Evolutionary conservation across 1,139 yeast species (phyloP).

Genomic region (Suhomyces maxii): DNA sequence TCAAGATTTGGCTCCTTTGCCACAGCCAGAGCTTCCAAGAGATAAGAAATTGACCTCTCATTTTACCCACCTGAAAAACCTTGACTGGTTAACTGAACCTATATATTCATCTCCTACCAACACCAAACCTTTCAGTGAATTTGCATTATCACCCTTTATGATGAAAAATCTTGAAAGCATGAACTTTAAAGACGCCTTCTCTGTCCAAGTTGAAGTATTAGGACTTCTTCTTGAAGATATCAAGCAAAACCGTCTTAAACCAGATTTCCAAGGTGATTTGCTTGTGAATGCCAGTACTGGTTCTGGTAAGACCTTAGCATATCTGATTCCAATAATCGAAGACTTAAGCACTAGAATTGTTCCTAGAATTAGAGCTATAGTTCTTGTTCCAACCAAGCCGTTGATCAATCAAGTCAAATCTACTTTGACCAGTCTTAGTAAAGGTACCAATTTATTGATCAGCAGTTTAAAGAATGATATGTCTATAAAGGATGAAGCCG

Average conservation of each 20-base stretch:
- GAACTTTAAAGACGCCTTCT: slow-evolving; percentile 61
- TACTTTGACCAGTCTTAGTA: slow-evolving; percentile 59
- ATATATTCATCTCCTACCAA: slow-evolving; percentile 48
- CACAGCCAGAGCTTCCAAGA: slow-evolving; percentile 71
- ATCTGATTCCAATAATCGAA: slow-evolving; percentile 80
- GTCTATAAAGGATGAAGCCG: slow-evolving; percentile 67
- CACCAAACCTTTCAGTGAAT: slow-evolving; percentile 42
- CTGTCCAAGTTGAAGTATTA: slow-evolving; percentile 73
- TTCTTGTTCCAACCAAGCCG: slow-evolving; percentile 89
- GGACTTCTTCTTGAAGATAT: slow-evolving; percentile 56
- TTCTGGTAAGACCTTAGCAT: slow-evolving; percentile 93
- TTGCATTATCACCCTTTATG: slow-evolving; percentile 43
- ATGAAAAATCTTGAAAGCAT: slow-evolving; percentile 45
- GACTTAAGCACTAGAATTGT: slow-evolving; percentile 62
- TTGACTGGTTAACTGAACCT: slow-evolving; percentile 73
- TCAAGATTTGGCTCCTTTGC: slow-evolving; percentile 72
- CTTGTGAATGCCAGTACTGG: slow-evolving; percentile 95
- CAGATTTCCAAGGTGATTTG: slow-evolving; percentile 67
- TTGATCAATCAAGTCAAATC: slow-evolving; percentile 77
- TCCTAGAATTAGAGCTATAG: slow-evolving; percentile 72
- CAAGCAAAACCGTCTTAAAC: slow-evolving; percentile 47
- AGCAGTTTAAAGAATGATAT: slow-evolving; percentile 59
- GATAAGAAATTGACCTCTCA: slow-evolving; percentile 45
- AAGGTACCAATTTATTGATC: slow-evolving; percentile 65
- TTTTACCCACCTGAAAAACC: slow-evolving; percentile 39